These are phyloP conservation scores for Suhomyces tanzawaensis DNA, from an alignment of 805 yeast genomes.

Conservation along the genomic window DNA sequence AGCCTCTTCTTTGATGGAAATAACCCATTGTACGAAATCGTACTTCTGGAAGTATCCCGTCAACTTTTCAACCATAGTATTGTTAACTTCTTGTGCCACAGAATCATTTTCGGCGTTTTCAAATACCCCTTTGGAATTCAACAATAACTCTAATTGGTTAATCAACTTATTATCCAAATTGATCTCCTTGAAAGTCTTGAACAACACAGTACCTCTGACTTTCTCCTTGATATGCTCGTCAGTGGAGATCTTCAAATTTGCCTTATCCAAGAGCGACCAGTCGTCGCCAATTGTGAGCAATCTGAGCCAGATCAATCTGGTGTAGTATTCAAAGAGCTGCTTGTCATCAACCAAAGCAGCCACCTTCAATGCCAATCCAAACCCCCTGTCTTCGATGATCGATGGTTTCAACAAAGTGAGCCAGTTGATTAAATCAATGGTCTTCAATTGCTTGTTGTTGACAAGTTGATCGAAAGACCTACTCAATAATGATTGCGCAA, in stretches of 20 bases:
- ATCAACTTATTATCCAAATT: slow-evolving; percentile 7
- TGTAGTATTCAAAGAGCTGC: slow-evolving; percentile 16
- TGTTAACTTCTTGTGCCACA: slow-evolving; percentile 4
- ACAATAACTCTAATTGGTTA: slow-evolving; percentile 14
- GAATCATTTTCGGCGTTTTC: neutral
- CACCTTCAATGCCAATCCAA: slow-evolving; percentile 49
- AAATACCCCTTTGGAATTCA: slow-evolving; percentile 2
- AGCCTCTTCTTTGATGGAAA: slow-evolving; percentile 21
- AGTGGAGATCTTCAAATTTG: slow-evolving; percentile 29
- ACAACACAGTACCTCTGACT: slow-evolving; percentile 43
- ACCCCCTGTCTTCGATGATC: slow-evolving; percentile 17
- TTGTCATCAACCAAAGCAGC: slow-evolving; percentile 40
- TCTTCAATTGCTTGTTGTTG: slow-evolving; percentile 36
- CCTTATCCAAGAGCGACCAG: slow-evolving; percentile 42
- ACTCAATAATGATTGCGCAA: slow-evolving; percentile 17
- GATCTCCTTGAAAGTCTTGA: slow-evolving; percentile 34
- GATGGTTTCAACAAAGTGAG: slow-evolving; percentile 45
- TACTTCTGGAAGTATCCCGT: slow-evolving; percentile 4
- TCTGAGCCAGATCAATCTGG: slow-evolving; percentile 54
- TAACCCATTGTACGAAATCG: slow-evolving; percentile 17
- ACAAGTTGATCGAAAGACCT: slow-evolving; percentile 29
- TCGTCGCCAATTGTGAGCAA: slow-evolving; percentile 49
- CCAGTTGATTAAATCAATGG: slow-evolving; percentile 50
- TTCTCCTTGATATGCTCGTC: slow-evolving; percentile 41
- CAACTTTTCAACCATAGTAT: slow-evolving; percentile 3